Base-by-base conservation (phyloP, 805 yeast genomes). In the Metschnikowia borealis region DNA sequence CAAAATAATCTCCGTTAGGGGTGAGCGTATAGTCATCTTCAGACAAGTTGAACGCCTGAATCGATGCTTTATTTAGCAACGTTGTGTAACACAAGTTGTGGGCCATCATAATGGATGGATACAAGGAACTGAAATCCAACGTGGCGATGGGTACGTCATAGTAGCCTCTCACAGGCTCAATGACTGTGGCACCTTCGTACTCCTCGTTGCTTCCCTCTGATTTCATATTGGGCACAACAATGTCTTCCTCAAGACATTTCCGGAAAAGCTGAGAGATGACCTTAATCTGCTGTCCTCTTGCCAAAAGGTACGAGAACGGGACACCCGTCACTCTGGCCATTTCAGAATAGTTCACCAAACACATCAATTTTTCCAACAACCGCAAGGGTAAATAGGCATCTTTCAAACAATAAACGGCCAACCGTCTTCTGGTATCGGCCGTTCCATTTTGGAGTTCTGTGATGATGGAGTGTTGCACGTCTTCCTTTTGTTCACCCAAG, bases 241-340 rank as follows among this genome's bases (percentile, higher is more conserved):
- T 82, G 57, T 87, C 89, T 51, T 87, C 84, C 58, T 89, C 83
- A 17, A 89, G 71, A 64, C 99, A 96, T 68, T 94, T 95, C 59
- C 99, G 78, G 70, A 89, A 94, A 44, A 94, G 74, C 70, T 94
- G 99, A 0, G 98, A 91, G 45, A 94, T 83, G 62, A 94, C 99
- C 67, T 94, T 94, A 67, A 94, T 92, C 69, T 95, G 99, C 72
- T 94, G 99, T 37, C 99, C 99, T 64, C 99, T 80, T 14, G 95
- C 67, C 40, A 94, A 71, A 54, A 94, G 76, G 63, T 83, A 92
- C 0, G 97, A 86, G 62, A 94, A 89, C 0, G 99, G 99, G 10
- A 94, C 98, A 57, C 99, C 99, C 0, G 99, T 94, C 26, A 94
- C 99, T 73, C 99, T 85, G 1, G 99, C 97, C 99, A 94, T 94